Percentiles rank a stretch among this genome's conserved stretches.
Evolutionary conservation across 1,284 basidiomycete species (phyloP).

Genomic region (Ustilago crameri): DNA sequence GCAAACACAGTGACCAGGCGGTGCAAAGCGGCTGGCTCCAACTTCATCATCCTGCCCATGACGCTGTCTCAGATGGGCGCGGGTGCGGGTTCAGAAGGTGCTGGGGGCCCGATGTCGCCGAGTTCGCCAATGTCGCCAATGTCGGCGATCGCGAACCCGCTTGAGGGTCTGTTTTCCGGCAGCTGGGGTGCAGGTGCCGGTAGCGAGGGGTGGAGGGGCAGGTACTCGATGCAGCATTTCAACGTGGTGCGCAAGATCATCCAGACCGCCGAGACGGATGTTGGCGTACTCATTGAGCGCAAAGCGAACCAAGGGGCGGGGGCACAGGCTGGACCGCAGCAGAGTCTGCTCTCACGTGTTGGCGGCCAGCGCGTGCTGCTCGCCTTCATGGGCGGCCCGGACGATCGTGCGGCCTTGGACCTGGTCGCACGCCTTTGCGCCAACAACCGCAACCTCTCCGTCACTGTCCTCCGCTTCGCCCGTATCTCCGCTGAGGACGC

Average conservation of each 20-base stretch:
- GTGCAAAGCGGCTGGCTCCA: constrained; percentile 74
- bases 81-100: constrained; percentile 3
- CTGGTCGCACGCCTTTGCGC: constrained; percentile 45
- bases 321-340: not conserved
- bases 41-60: constrained; percentile 88
- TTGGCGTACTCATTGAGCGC: constrained; percentile 84
- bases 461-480: constrained; percentile 49
- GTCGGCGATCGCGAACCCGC: constrained; percentile 51
- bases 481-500: constrained; percentile 47
- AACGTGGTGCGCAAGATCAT: constrained; percentile 84
- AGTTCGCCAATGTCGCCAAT: constrained; percentile 41
- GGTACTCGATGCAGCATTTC: constrained; percentile 69
- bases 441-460: constrained; percentile 46
- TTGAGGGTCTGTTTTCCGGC: constrained; percentile 57
- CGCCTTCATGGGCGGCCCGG: constrained; percentile 90
- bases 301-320: constrained; percentile 66
- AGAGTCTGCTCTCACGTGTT: constrained; percentile 29
- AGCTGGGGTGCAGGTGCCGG: constrained; percentile 16
- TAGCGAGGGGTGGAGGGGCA: constrained; percentile 20
- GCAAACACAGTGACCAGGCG: constrained; percentile 77
- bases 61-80: constrained; percentile 57
- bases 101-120: constrained; percentile 11
- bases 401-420: constrained; percentile 82
- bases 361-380: constrained; percentile 75
- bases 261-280: constrained; percentile 70